A percentile compares a stretch with the other conserved stretches of the same genome.
Evolutionary conservation across 2,329 filamentous ascomycete species (phyloP).

Genomic region (Colletotrichum chlorophyti): DNA sequence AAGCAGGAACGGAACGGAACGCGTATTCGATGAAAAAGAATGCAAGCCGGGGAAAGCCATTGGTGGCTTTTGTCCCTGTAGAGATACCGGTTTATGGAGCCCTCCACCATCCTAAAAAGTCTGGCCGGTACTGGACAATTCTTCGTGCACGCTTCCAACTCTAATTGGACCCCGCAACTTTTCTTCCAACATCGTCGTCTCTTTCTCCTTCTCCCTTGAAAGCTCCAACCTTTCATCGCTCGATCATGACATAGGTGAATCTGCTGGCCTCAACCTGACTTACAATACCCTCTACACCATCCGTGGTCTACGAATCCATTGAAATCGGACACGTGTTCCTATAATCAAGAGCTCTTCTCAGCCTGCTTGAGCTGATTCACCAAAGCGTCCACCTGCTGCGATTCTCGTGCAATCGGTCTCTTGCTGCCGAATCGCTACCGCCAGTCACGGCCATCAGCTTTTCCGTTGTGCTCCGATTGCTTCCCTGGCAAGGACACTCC

Average conservation of each 20-base stretch:
- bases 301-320: not conserved
- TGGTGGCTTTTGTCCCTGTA: no score
- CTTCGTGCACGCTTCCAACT: constrained; percentile 23
- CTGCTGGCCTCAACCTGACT: not conserved
- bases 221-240: not conserved
- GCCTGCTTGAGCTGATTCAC: constrained; percentile 18
- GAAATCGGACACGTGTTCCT: not conserved
- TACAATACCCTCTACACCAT: not conserved
- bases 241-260: no score
- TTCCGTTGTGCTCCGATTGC: constrained; percentile 1
- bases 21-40: no score
- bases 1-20: no score
- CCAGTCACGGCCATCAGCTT: constrained; percentile 9
- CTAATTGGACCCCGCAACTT: constrained; percentile 17
- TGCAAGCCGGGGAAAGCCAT: no score
- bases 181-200: not conserved
- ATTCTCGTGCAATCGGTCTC: constrained; percentile 14
- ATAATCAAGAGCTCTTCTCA: not conserved
- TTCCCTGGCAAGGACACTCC: constrained; percentile 9
- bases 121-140: no score
- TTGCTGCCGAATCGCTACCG: not conserved
- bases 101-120: no score
- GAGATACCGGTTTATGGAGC: no score
- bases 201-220: not conserved
- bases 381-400: constrained; percentile 15